phyloP scores from a whole-genome alignment of 331 rosid species.

The Quercus tomentella region DNA sequence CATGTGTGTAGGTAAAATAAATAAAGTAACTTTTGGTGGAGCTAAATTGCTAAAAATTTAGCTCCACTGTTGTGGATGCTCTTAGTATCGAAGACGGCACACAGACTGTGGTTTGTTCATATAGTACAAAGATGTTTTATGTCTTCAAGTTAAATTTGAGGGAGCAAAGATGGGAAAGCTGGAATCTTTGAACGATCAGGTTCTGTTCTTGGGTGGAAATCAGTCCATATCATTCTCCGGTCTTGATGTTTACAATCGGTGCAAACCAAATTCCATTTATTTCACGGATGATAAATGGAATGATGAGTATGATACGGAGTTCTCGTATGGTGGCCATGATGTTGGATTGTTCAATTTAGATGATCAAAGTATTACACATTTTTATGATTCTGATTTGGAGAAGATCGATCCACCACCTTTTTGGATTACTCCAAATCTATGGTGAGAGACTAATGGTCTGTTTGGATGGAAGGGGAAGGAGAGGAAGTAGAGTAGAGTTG shows the following conservation, averaged over 20 bases:
- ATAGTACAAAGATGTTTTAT: constrained; percentile 7
- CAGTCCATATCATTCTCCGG: background rate
- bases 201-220: background rate
- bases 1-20: too few species aligned
- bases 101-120: constrained; percentile 19
- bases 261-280: constrained; percentile 12
- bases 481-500: too few species aligned
- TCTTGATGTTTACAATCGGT: background rate
- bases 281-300: constrained; percentile 14
- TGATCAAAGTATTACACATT: background rate
- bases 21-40: too few species aligned
- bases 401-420: constrained; percentile 25
- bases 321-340: constrained; percentile 20
- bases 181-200: background rate
- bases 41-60: too few species aligned
- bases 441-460: too few species aligned
- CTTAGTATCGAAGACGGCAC: background rate
- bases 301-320: constrained; percentile 24
- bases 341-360: constrained; percentile 17
- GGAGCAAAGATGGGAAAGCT: background rate
- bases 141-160: constrained; percentile 7
- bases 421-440: constrained; percentile 14
- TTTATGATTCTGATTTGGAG: too few species aligned
- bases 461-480: too few species aligned
- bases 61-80: too few species aligned